These are phyloP conservation scores for Kalaharituber pfeilii DNA, from an alignment of 2,329 filamentous ascomycete genomes.

Conservation along the genomic window DNA sequence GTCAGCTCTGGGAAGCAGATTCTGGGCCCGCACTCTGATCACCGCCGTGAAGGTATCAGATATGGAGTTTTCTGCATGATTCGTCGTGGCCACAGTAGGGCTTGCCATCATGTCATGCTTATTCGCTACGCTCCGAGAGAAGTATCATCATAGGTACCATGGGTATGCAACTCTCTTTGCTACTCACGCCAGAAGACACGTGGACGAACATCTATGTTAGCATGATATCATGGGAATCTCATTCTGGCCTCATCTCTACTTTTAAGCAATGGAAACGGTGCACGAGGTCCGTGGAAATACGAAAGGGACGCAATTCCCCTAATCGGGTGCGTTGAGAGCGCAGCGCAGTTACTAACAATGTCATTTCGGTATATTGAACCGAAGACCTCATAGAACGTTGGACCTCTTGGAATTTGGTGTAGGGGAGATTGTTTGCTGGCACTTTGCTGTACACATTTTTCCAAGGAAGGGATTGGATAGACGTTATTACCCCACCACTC, in stretches of 20 bases:
- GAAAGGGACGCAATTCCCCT: not conserved
- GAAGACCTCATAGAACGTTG: not conserved
- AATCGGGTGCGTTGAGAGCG: not conserved
- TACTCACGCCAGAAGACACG: too few relatives aligned
- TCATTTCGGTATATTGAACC: not conserved
- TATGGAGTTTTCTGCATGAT: too few relatives aligned
- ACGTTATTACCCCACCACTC: too few relatives aligned
- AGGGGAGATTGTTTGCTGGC: not conserved
- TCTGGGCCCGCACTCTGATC: not conserved
- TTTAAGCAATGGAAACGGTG: not conserved
- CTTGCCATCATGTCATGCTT: too few relatives aligned
- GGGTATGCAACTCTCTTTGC: too few relatives aligned
- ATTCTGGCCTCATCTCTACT: not conserved
- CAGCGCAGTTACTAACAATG: not conserved
- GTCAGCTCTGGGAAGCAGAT: not conserved
- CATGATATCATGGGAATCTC: not conserved
- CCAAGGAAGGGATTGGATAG: not conserved
- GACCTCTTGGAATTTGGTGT: not conserved
- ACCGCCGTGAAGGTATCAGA: too few relatives aligned
- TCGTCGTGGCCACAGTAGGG: too few relatives aligned
- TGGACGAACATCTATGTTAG: too few relatives aligned
- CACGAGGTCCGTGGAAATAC: not conserved
- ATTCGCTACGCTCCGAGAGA: too few relatives aligned
- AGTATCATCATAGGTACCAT: too few relatives aligned
- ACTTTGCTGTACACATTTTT: not conserved